Evolutionary conservation across 768 basidiomycete species (phyloP), one percentile per base, ranked within the genome.

Genomic region (Lactarius evosmus): DNA sequence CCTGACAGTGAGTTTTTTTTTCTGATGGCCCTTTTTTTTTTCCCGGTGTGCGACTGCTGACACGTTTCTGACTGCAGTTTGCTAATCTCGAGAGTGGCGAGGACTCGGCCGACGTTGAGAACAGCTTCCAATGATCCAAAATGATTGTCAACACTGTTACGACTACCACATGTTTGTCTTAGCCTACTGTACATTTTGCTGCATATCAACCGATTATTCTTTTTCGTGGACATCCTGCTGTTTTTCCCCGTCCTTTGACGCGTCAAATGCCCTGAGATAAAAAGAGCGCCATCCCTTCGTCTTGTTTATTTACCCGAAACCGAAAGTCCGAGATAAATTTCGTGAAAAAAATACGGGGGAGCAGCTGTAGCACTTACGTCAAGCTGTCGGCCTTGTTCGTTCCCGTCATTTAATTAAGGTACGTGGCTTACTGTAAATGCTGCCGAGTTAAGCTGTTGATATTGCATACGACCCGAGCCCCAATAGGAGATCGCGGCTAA

Each of bases 51-150:
- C 27, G 62, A 62, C 56, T 19, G n/a, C 58, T 33, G 50, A 62
- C 41, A 8, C 11, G 12, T 65, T 66, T 36, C 25, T 46, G 25
- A 36, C 70, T 67, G 16, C 70, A 94, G 88, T 98, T 98, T 70
- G 93, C 95, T 32, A 91, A 83, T 72, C 79, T 98, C 69, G 95
- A 96, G 72, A 85, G 85, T 67, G 91, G 90, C 7, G 95, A 97
- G 56, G 94, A 96, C 71, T 92, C 90, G 60, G 95, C 95, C 29
- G 95, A 98, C 74, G 92, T 97, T 9, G 95, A 98, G 78, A 94
- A 98, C 74, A 90, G 87, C 75, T 91, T 98, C 76, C 89, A 89
- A 66, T 97, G 80, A 64, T 49, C 7, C 40, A 16, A 38, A 40
- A 40, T 8, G 44, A 83, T 73, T 46, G 72, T 66, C 67, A 50